Base-by-base conservation (phyloP, 495 filamentous ascomycete species). In the Penicillium manginii region DNA sequence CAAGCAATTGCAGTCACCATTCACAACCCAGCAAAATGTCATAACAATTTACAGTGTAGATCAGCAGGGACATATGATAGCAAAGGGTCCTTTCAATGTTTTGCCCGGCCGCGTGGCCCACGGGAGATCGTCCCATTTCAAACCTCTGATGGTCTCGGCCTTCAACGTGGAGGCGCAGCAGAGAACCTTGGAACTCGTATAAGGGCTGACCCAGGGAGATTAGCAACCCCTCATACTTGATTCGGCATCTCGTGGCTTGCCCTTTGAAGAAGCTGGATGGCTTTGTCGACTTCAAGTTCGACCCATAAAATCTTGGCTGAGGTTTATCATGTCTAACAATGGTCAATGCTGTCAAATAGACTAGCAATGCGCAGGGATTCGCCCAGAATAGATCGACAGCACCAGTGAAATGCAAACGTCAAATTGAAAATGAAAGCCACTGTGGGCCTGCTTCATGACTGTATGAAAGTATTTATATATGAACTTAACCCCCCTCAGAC, bases 81-180 rank as follows among this genome's bases (percentile, higher is more conserved):
- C 15, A 17, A 9, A 18, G 12, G 17, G 17, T 1, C 11, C 18
- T 2, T 45, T 45, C 2, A 47, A 26, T 10, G 2, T 15, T 26
- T 26, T 3, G 22, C 21, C 12, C 11, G 18, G 19, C 45, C 8
- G 45, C 45, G 45, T 47, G 45, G 19, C 45, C 45, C 19, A 19
- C 21, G 22, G 45, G 18, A 47, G 45, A 22, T 47, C 45, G 45
- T 47, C 45, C 1, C 5, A 11, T 23, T 47, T 47, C 10, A 12
- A 47, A 6, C 22, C 11, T 4, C 45, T 47, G 15, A 21, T n/a
- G 21, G 18, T 11, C 18, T 47, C 45, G 33, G 49, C 46, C 31
- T 10, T 11, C n/a, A n/a, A n/a, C 21, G 47, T 60, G 42, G 49
- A 52, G 59, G 59, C 59, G 59, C 37, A 61, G 59, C 54, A 42